Percentiles rank a stretch among this genome's conserved stretches.
phyloP scores from a whole-genome alignment of 2,329 filamentous ascomycete genomes.

The Cryoendolithus antarcticus region DNA sequence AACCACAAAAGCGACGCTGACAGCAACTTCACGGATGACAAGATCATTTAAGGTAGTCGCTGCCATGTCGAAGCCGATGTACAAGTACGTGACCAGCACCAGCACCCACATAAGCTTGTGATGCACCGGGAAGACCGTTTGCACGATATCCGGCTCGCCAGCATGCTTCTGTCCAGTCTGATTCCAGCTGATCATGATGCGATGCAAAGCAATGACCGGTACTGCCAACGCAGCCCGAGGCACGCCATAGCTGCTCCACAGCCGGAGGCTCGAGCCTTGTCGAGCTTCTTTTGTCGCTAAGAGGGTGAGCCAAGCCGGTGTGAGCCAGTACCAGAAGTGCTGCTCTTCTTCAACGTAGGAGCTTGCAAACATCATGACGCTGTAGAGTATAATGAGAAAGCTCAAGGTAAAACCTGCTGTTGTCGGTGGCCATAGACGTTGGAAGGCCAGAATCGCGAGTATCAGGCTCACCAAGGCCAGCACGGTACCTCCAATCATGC shows the following conservation, averaged over 20 bases:
- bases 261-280: slow-evolving; percentile 1
- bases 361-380: slow-evolving; percentile 90
- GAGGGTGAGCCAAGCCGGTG: slow-evolving; percentile 50
- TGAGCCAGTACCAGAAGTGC: slow-evolving; percentile 94
- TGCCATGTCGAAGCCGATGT: slow-evolving; percentile 39
- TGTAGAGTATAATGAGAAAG: slow-evolving; percentile 42
- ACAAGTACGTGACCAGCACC: slow-evolving; percentile 56
- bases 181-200: slow-evolving; percentile 73
- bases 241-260: neutral
- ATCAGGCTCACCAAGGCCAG: slow-evolving; percentile 31
- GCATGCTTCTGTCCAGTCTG: slow-evolving; percentile 95
- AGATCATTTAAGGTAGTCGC: slow-evolving; percentile 17
- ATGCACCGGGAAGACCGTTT: slow-evolving; percentile 52
- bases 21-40: slow-evolving; percentile 16
- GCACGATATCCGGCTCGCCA: slow-evolving; percentile 78
- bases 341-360: slow-evolving; percentile 98
- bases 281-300: slow-evolving; percentile 17
- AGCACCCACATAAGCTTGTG: slow-evolving; percentile 62
- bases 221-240: slow-evolving; percentile 5
- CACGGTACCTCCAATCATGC: slow-evolving; percentile 39
- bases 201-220: slow-evolving; percentile 45
- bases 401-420: slow-evolving; percentile 32
- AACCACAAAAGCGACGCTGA: slow-evolving; percentile 28
- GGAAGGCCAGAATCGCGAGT: slow-evolving; percentile 23
- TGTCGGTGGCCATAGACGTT: slow-evolving; percentile 24